Evolutionary conservation across 495 filamentous ascomycete genomes (phyloP).

Genomic region (Friedmanniomyces simplex): DNA sequence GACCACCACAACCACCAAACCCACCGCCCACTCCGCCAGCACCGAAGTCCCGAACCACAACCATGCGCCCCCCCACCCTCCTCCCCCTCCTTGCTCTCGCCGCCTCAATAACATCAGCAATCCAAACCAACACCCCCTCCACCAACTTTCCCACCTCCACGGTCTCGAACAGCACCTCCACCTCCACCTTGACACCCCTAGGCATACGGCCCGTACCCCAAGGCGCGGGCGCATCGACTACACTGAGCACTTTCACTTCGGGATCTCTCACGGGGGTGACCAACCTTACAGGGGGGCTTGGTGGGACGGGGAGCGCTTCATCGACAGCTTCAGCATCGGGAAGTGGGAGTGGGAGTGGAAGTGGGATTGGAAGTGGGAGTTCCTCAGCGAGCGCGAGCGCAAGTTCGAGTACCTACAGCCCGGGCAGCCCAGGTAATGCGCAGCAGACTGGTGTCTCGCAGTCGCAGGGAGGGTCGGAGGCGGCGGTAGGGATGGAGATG

Average conservation of each 20-base stretch:
- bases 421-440: too few species aligned
- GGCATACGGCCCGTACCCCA: background rate
- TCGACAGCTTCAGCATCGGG: background rate
- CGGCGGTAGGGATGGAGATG: background rate
- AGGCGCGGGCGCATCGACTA: background rate
- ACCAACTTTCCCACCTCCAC: background rate
- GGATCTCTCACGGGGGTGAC: background rate
- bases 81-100: background rate
- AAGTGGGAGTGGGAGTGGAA: background rate
- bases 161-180: background rate
- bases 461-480: background rate
- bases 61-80: background rate
- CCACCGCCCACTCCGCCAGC: too few species aligned
- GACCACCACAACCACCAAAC: too few species aligned
- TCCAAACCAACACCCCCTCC: background rate
- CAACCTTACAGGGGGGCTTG: background rate
- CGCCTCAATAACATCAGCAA: background rate
- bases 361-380: too few species aligned
- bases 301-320: too few species aligned
- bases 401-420: background rate
- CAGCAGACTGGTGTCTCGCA: background rate
- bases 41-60: too few species aligned
- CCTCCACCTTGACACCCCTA: background rate
- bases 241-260: background rate
- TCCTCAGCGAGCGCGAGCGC: background rate